These are phyloP conservation scores for Globisporangium recalcitrans DNA, from an alignment of 352 stramenopile species.

Conservation along the genomic window DNA sequence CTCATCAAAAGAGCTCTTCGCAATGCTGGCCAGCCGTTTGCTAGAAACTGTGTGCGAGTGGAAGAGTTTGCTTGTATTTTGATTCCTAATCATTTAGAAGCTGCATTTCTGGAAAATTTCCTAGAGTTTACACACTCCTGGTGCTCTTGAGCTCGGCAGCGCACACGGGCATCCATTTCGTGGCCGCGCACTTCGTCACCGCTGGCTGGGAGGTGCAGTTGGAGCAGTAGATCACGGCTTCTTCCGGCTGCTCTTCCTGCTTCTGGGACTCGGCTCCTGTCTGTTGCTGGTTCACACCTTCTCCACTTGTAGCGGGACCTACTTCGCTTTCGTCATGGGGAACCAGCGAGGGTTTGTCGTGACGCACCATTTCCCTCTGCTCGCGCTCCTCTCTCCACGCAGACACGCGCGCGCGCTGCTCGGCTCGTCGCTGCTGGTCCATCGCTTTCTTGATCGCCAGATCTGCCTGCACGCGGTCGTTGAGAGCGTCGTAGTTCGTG, in stretches of 20 bases:
- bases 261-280: slow-evolving; percentile 1
- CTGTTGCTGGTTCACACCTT: background rate
- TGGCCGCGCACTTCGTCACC: slow-evolving; percentile 73
- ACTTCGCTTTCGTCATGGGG: background rate
- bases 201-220: slow-evolving; percentile 47
- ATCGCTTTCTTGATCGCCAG: slow-evolving; percentile 48
- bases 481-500: slow-evolving; percentile 37
- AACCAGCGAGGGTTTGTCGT: slow-evolving; percentile 35
- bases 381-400: slow-evolving; percentile 76
- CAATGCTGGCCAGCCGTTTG: background rate
- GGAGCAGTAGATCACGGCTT: slow-evolving; percentile 56
- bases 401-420: slow-evolving; percentile 56
- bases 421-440: slow-evolving; percentile 48
- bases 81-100: background rate
- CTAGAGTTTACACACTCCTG: too few species aligned
- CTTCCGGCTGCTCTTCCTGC: slow-evolving; percentile 24
- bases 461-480: slow-evolving; percentile 45
- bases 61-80: background rate
- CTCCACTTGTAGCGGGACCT: background rate
- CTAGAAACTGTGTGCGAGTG: background rate
- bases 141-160: slow-evolving; percentile 41
- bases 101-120: slow-evolving; percentile 2
- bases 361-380: slow-evolving; percentile 42
- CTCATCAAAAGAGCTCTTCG: background rate
- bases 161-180: slow-evolving; percentile 86